Evolutionary conservation across 2,329 filamentous ascomycete species (phyloP).

Genomic region (Pseudogymnoascus sp.): DNA sequence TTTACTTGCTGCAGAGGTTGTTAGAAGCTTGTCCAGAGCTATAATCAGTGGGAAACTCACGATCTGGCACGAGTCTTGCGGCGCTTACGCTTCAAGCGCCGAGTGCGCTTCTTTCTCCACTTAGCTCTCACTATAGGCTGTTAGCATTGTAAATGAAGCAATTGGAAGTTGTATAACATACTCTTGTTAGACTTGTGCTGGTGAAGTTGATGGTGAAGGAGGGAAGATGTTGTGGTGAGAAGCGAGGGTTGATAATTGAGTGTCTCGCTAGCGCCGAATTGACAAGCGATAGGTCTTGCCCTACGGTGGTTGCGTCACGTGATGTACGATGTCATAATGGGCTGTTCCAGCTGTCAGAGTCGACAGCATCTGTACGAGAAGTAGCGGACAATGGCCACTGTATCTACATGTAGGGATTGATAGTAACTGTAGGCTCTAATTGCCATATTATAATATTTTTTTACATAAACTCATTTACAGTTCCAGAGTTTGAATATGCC

Average conservation of each 20-base stretch:
- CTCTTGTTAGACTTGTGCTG: constrained; percentile 36
- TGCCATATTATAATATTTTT: background rate
- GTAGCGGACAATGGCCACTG: background rate
- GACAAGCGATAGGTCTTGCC: constrained; percentile 11
- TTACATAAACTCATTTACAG: background rate
- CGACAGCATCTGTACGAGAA: background rate
- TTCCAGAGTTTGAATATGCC: background rate
- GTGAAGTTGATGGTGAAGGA: constrained; percentile 39
- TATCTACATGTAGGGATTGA: background rate
- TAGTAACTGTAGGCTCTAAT: background rate
- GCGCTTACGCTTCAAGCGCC: constrained; percentile 99
- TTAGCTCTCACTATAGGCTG: constrained; percentile 71
- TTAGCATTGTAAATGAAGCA: constrained; percentile 31
- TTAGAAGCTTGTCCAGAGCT: constrained; percentile 16
- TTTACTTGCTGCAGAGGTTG: constrained; percentile 36
- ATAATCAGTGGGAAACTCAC: constrained; percentile 52
- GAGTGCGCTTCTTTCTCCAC: constrained; percentile 99
- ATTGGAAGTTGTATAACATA: constrained; percentile 26
- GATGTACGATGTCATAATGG: background rate
- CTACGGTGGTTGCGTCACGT: background rate
- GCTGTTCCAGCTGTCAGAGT: background rate
- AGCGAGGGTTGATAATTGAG: constrained; percentile 9
- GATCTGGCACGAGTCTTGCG: constrained; percentile 98
- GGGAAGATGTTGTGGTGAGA: constrained; percentile 10
- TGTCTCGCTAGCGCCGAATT: constrained; percentile 10